Conservation (phyloP, 2,329 filamentous ascomycete species). For the Cladosporium sp. region DNA sequence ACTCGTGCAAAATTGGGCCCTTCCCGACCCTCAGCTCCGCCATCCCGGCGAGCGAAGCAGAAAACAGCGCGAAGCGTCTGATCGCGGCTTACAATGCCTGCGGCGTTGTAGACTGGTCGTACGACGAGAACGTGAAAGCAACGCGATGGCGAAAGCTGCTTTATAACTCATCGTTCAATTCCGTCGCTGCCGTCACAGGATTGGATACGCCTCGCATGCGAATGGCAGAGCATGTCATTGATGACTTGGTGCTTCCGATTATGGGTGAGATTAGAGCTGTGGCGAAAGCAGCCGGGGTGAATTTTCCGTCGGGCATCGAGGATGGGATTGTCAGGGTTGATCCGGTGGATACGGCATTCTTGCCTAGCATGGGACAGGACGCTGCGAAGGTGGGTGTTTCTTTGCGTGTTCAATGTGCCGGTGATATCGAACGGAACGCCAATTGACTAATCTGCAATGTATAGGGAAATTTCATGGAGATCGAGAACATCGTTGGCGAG, state of each 20-base stretch:
- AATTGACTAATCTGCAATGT: neutral
- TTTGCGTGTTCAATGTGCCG: too few species aligned
- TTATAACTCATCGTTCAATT: conserved; percentile 50
- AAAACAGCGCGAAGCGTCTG: conserved; percentile 36
- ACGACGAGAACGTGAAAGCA: conserved; percentile 40
- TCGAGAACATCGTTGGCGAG: conserved; percentile 55
- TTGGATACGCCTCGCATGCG: conserved; percentile 51
- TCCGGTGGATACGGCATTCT: conserved; percentile 40
- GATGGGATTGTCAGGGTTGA: conserved; percentile 47
- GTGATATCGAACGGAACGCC: too few species aligned
- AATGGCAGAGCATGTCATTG: conserved; percentile 40
- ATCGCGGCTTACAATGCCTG: conserved; percentile 45
- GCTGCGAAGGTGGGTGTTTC: conserved; percentile 37
- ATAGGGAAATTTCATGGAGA: conserved; percentile 51
- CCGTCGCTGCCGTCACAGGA: conserved; percentile 48
- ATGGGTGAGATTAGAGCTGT: conserved; percentile 52
- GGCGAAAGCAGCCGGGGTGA: conserved; percentile 41
- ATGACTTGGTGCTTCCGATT: conserved; percentile 49
- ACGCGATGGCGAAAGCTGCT: conserved; percentile 51
- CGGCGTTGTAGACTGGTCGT: conserved; percentile 42
- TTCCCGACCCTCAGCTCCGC: conserved; percentile 39
- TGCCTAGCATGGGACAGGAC: conserved; percentile 55
- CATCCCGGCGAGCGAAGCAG: conserved; percentile 26
- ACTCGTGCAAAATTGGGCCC: conserved; percentile 48
- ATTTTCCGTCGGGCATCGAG: conserved; percentile 42